Evolutionary conservation across 345 rosid genomes (phyloP), one percentile per base, ranked within the genome.

Genomic region (Schrenkiella parvula): DNA sequence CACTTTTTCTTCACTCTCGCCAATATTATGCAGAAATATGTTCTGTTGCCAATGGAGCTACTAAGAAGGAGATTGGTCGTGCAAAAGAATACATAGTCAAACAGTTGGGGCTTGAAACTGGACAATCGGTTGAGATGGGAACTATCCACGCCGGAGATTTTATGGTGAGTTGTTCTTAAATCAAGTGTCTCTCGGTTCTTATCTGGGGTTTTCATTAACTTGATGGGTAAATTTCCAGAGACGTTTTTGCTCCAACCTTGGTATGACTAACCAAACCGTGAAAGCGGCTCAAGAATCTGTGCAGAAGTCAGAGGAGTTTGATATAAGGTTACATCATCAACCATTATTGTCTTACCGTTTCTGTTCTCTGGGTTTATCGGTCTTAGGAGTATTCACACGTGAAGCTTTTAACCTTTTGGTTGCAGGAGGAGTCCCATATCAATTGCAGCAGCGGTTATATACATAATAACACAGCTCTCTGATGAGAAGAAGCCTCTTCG

Each of bases 361-460:
- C 12, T 17, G 43, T 37, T 46, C n/a, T 31, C 25, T 43, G 39
- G 15, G n/a, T 46, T 14, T 37, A 7, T 25, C 0, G 28, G 6
- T 12, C 39, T 64, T 38, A 31, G 10, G 7, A 38, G 19, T 5
- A 66, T 41, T 66, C 22, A 74, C 72, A 46, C 23, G 2, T 5
- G 1, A 15, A 65, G 23, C 11, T 37, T 64, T 46, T 26, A 48
- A 37, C 23, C 25, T 8, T 46, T 71, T 22, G 28, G 21, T 43
- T 78, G 80, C 91, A 93, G 98, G 97, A 87, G 97, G 78, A 93
- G 96, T 71, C 98, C 96, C 37, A 89, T 93, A 82, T 91, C 98
- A n/a, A 91, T 93, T 54, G 98, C 98, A 59, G 97, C 97, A 14
- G 98, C 97, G 14, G 95, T 93, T 46, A 93, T 93, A 64, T 93